phyloP scores from a whole-genome alignment of 106 monocot species.

The Hemerocallis citrina region DNA sequence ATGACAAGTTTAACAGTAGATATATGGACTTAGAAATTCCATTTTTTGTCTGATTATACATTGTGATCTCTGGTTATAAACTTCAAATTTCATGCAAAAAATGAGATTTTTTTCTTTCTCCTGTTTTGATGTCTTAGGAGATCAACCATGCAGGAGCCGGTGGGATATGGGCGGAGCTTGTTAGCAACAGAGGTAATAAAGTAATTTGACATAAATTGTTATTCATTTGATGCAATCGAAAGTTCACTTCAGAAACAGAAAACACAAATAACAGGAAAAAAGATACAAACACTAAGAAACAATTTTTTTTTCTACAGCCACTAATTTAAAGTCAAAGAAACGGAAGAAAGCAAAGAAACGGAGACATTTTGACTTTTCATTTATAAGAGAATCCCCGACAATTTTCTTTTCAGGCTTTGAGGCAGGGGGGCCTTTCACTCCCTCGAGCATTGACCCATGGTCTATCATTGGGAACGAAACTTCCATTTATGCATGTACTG shows the following conservation, averaged over 20 bases:
- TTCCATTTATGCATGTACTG: slow-evolving; percentile 49
- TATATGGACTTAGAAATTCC: not conserved
- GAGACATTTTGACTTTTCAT: not conserved
- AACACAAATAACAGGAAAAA: too few species aligned
- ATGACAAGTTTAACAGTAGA: not conserved
- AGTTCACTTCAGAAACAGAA: too few species aligned
- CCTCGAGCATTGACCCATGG: slow-evolving; percentile 93
- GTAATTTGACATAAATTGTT: not conserved
- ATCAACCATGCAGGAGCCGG: slow-evolving; percentile 86
- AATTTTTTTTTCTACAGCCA: too few species aligned
- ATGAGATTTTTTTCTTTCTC: not conserved
- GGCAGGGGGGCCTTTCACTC: slow-evolving; percentile 79
- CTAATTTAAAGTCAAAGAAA: too few species aligned
- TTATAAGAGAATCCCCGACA: not conserved
- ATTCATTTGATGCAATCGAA: too few species aligned
- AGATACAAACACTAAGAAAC: not conserved
- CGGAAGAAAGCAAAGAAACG: too few species aligned
- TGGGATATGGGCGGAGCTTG: slow-evolving; percentile 79
- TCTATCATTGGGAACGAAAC: slow-evolving; percentile 67
- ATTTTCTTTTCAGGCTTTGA: slow-evolving; percentile 65
- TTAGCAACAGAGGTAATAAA: slow-evolving; percentile 62
- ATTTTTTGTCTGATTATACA: not conserved
- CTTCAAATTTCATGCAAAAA: not conserved
- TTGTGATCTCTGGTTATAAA: too few species aligned
- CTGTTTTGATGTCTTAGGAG: slow-evolving; percentile 25